These are phyloP conservation scores for Thamnidium elegans DNA, from an alignment of 192 early-diverging fungal genomes.

Conservation along the genomic window DNA sequence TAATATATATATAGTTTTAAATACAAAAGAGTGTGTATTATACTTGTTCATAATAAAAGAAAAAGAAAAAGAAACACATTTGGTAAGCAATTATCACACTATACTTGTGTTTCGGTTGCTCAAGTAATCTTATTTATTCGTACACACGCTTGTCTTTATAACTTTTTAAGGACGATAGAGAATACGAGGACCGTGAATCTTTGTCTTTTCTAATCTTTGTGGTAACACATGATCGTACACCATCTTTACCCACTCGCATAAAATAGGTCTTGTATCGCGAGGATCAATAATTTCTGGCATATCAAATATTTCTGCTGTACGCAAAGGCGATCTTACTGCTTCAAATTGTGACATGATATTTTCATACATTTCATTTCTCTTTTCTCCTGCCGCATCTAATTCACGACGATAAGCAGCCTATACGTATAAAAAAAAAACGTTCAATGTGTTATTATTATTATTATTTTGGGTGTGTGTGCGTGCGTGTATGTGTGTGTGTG, in stretches of 20 bases:
- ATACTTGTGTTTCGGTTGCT: neutral
- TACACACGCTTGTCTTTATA: no score
- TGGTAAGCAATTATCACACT: neutral
- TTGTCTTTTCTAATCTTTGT: slow-evolving; percentile 26
- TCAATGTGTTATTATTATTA: neutral
- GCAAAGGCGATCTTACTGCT: slow-evolving; percentile 31
- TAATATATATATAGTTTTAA: neutral
- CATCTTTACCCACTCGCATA: slow-evolving; percentile 37
- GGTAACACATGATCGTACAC: slow-evolving; percentile 37
- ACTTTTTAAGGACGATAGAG: slow-evolving; percentile 28
- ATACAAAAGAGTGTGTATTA: neutral
- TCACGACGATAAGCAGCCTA: slow-evolving; percentile 38
- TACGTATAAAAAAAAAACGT: neutral
- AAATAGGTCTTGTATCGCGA: slow-evolving; percentile 29
- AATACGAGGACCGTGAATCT: slow-evolving; percentile 25
- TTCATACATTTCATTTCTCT: slow-evolving; percentile 29
- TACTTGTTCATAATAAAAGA: no score
- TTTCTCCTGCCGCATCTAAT: slow-evolving; percentile 35
- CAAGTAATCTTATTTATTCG: neutral
- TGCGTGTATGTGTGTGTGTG: no score
- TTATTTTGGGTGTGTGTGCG: no score
- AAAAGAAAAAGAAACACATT: no score
- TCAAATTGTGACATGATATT: slow-evolving; percentile 34
- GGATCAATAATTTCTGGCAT: slow-evolving; percentile 41
- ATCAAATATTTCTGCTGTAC: slow-evolving; percentile 38